phyloP scores from a whole-genome alignment of 225 moss, liverwort and hornwort genomes.

The Thuidium tamariscinum region DNA sequence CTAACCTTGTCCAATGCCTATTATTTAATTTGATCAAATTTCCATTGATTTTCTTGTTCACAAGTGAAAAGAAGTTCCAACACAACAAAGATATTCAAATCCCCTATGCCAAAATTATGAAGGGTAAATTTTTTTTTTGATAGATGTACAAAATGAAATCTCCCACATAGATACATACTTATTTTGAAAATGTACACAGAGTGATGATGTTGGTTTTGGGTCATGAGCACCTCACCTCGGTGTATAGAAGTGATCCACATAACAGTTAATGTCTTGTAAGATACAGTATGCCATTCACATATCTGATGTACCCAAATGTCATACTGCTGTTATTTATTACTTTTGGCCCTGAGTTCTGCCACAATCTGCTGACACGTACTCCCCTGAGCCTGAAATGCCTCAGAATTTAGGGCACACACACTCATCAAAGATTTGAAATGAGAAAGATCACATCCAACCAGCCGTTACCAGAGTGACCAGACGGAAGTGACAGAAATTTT shows the following conservation, averaged over 20 bases:
- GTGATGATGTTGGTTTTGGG: accelerated
- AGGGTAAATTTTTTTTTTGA: accelerated
- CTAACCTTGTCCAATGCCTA: accelerated
- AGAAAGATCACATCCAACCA: neutral
- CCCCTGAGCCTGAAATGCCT: neutral
- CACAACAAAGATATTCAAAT: neutral
- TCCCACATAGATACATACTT: neutral
- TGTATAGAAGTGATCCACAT: neutral
- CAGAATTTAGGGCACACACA: neutral
- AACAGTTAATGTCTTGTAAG: neutral
- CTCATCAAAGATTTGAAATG: neutral
- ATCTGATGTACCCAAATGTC: neutral
- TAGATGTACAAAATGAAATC: accelerated
- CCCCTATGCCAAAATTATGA: accelerated
- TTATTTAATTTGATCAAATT: neutral
- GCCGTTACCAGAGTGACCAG: neutral
- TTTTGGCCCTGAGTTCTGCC: neutral
- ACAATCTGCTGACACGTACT: neutral
- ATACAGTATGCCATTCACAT: neutral
- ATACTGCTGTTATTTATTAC: neutral
- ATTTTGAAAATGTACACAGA: neutral
- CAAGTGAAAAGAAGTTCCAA: no score
- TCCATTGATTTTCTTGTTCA: neutral
- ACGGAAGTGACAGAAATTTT: neutral
- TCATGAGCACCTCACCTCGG: neutral